Conservation (phyloP, 495 filamentous ascomycete species). For the Coniosporium apollinis region DNA sequence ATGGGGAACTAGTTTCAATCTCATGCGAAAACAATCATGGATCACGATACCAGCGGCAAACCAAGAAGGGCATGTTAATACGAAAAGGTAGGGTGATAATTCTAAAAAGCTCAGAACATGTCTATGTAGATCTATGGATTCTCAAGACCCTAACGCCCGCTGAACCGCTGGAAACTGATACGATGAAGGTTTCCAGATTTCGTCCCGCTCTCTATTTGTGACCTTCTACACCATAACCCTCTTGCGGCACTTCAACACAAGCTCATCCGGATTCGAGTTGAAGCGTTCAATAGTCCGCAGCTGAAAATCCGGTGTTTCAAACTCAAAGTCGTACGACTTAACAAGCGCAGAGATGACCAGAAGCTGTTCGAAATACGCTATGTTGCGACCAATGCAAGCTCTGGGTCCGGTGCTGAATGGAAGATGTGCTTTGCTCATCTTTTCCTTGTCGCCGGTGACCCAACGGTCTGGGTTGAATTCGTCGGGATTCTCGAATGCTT, state of each 20-base stretch:
- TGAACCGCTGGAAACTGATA: no score
- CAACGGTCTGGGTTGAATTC: slow-evolving; percentile 3
- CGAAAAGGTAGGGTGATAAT: no score
- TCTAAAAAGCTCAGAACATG: no score
- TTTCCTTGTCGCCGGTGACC: neutral
- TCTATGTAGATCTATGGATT: no score
- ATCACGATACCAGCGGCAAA: no score
- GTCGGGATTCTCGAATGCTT: slow-evolving; percentile 3
- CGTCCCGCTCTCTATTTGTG: no score
- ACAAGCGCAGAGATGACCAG: neutral
- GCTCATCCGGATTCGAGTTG: neutral
- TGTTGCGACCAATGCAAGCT: slow-evolving; percentile 1
- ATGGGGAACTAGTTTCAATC: no score
- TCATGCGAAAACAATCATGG: no score
- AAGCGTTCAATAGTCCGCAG: neutral
- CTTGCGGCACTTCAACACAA: neutral
- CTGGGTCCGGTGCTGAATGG: slow-evolving; percentile 1
- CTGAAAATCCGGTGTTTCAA: neutral
- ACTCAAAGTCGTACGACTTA: neutral
- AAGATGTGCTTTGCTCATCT: neutral
- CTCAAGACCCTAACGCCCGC: no score
- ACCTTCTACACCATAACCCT: no score
- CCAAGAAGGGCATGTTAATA: no score
- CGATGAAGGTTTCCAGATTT: no score
- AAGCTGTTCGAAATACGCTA: neutral